These are phyloP conservation scores for Evernia prunastri DNA, from an alignment of 495 filamentous ascomycete genomes.

Conservation along the genomic window DNA sequence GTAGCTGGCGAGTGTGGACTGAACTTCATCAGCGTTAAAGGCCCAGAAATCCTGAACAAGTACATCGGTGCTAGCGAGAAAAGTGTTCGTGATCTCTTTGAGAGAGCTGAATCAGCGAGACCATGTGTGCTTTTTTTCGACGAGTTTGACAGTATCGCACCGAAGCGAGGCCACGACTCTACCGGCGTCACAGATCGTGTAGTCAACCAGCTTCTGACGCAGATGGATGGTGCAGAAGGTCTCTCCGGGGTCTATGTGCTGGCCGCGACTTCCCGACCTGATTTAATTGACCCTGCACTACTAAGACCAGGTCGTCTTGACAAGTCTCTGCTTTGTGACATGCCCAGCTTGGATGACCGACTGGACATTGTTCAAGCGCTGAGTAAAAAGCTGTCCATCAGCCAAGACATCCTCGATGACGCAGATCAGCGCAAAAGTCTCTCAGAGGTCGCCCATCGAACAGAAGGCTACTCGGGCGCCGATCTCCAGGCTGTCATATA, in stretches of 20 bases:
- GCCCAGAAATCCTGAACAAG: slow-evolving; percentile 96
- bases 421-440: slow-evolving; percentile 25
- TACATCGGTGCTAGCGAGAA: slow-evolving; percentile 97
- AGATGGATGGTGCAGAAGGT: slow-evolving; percentile 98
- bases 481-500: slow-evolving; percentile 93
- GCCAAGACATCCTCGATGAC: slow-evolving; percentile 45
- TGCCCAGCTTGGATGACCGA: slow-evolving; percentile 71
- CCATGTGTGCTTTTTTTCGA: slow-evolving; percentile 97
- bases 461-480: slow-evolving; percentile 89
- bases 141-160: slow-evolving; percentile 95
- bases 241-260: slow-evolving; percentile 91
- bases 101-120: slow-evolving; percentile 78
- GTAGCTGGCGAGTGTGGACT: slow-evolving; percentile 94
- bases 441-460: slow-evolving; percentile 63
- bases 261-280: slow-evolving; percentile 83
- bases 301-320: slow-evolving; percentile 84
- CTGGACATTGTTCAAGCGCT: slow-evolving; percentile 82
- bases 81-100: slow-evolving; percentile 88
- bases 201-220: slow-evolving; percentile 93
- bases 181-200: slow-evolving; percentile 98
- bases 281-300: slow-evolving; percentile 90
- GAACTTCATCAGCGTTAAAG: slow-evolving; percentile 97
- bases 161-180: slow-evolving; percentile 92
- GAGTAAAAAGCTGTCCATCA: slow-evolving; percentile 67
- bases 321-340: slow-evolving; percentile 82